Percentiles rank a stretch among this genome's conserved stretches.
These are phyloP conservation scores for Jasminum sambac DNA, from an alignment of 257 asterid genomes.

Conservation along the genomic window DNA sequence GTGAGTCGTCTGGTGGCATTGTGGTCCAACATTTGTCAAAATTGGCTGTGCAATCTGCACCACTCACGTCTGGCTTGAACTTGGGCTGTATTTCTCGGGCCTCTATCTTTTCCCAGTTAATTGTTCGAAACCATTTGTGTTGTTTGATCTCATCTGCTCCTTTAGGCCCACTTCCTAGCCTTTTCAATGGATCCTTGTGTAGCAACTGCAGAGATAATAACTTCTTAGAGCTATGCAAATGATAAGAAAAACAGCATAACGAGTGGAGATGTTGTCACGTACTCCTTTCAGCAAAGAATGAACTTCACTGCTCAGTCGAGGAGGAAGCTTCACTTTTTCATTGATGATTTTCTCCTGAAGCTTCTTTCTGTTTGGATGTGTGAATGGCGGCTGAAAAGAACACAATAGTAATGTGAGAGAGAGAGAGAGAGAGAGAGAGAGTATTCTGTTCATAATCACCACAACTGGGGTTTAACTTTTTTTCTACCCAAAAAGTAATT, in stretches of 20 bases:
- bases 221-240: background rate
- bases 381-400: slow-evolving; percentile 72
- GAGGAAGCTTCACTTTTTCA: slow-evolving; percentile 84
- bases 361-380: slow-evolving; percentile 82
- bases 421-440: background rate
- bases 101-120: slow-evolving; percentile 85
- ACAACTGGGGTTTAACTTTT: background rate
- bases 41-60: slow-evolving; percentile 85
- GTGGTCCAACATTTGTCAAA: slow-evolving; percentile 86
- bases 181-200: slow-evolving; percentile 70
- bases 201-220: slow-evolving; percentile 50
- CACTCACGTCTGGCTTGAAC: slow-evolving; percentile 81
- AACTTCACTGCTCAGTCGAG: slow-evolving; percentile 68
- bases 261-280: slow-evolving; percentile 17
- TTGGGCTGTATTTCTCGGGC: slow-evolving; percentile 63
- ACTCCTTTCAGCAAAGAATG: slow-evolving; percentile 90
- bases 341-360: slow-evolving; percentile 87
- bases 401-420: background rate
- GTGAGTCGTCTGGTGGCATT: slow-evolving; percentile 90
- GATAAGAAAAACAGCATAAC: background rate
- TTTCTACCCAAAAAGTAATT: too few relatives aligned
- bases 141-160: slow-evolving; percentile 84
- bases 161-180: slow-evolving; percentile 75
- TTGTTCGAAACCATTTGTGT: slow-evolving; percentile 72
- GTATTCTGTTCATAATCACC: background rate